Evolutionary conservation across 176 grass and related monocot species (phyloP).

Genomic region (Musa schizocarpa): DNA sequence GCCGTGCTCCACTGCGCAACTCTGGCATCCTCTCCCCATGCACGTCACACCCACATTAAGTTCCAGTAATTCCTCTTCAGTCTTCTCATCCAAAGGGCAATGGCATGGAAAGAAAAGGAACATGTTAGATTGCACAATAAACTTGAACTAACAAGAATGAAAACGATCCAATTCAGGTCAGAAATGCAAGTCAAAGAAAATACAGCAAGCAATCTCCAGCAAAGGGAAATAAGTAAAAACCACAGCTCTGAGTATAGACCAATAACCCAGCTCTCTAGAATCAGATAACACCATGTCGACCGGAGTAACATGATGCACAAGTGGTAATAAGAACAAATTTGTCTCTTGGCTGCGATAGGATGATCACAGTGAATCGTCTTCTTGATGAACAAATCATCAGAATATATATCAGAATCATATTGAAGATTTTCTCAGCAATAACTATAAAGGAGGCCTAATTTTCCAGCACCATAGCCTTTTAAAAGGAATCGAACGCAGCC

Average conservation of each 20-base stretch:
- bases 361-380: neutral
- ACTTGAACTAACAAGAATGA: slow-evolving; percentile 6
- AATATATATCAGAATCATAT: slow-evolving; percentile 10
- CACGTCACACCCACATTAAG: slow-evolving; percentile 35
- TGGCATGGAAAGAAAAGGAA: neutral
- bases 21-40: slow-evolving; percentile 95
- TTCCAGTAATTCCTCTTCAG: slow-evolving; percentile 29
- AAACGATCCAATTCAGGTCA: slow-evolving; percentile 8
- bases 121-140: slow-evolving; percentile 22
- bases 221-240: neutral
- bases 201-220: neutral
- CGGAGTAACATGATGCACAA: neutral
- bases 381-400: neutral
- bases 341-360: neutral
- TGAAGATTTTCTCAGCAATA: neutral
- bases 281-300: no score
- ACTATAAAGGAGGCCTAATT: slow-evolving; percentile 14
- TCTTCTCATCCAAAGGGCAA: slow-evolving; percentile 38
- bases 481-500: slow-evolving; percentile 36
- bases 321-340: neutral
- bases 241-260: neutral
- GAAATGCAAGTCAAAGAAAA: neutral
- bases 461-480: slow-evolving; percentile 21
- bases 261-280: neutral
- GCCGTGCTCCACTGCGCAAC: slow-evolving; percentile 70